Percentiles rank a stretch among this genome's conserved stretches.
These are phyloP conservation scores for Lipomyces lipofer DNA, from an alignment of 805 yeast genomes.

Conservation along the genomic window DNA sequence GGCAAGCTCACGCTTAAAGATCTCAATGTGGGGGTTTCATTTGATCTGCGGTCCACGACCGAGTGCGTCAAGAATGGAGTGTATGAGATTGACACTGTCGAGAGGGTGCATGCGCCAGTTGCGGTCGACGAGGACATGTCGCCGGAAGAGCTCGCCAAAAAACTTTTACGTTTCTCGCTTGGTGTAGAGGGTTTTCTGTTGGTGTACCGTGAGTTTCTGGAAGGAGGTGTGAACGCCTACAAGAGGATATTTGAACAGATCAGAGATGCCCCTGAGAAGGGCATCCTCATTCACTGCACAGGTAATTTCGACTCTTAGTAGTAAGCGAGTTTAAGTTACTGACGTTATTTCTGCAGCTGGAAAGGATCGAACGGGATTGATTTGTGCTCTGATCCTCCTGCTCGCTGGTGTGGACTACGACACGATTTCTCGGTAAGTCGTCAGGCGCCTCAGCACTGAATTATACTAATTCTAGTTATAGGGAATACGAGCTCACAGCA, in stretches of 20 bases:
- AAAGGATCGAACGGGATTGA: slow-evolving; percentile 79
- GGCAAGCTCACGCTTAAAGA: slow-evolving; percentile 49
- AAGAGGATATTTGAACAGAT: slow-evolving; percentile 54
- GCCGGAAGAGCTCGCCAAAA: slow-evolving; percentile 62
- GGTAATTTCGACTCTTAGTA: not conserved
- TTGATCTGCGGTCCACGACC: slow-evolving; percentile 65
- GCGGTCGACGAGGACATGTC: slow-evolving; percentile 56
- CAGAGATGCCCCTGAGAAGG: slow-evolving; percentile 53
- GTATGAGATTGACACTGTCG: slow-evolving; percentile 49
- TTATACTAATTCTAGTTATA: too few species aligned
- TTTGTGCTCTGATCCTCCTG: slow-evolving; percentile 65
- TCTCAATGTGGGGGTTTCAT: slow-evolving; percentile 55
- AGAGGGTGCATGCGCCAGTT: slow-evolving; percentile 58
- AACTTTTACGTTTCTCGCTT: slow-evolving; percentile 50
- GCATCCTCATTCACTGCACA: slow-evolving; percentile 71
- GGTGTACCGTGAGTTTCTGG: slow-evolving; percentile 62
- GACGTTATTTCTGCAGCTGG: slow-evolving; percentile 48
- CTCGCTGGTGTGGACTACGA: slow-evolving; percentile 65
- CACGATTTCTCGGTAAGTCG: slow-evolving; percentile 49
- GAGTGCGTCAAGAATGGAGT: slow-evolving; percentile 51
- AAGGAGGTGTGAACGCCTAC: slow-evolving; percentile 51
- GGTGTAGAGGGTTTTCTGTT: slow-evolving; percentile 63
- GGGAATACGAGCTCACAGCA: slow-evolving; percentile 76
- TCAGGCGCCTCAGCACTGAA: too few species aligned
- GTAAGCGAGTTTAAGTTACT: too few species aligned